These are phyloP conservation scores for Ceratocystis albifundus DNA, from an alignment of 2,329 filamentous ascomycete species.

Conservation along the genomic window DNA sequence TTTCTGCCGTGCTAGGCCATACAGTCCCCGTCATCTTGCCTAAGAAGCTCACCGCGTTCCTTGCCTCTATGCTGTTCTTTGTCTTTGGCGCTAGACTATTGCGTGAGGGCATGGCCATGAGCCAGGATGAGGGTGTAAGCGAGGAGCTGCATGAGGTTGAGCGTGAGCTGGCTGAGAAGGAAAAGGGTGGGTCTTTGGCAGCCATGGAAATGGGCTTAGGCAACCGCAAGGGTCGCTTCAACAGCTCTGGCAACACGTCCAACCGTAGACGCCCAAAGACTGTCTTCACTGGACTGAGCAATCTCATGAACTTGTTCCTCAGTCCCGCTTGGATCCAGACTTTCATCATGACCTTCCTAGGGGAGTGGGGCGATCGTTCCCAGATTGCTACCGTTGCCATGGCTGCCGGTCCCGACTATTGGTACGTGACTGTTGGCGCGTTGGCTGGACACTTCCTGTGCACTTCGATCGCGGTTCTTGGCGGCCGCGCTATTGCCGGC, in stretches of 20 bases:
- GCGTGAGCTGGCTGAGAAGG: slow-evolving; percentile 84
- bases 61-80: slow-evolving; percentile 75
- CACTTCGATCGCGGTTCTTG: slow-evolving; percentile 82
- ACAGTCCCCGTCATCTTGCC: slow-evolving; percentile 82
- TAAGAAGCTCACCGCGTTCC: slow-evolving; percentile 78
- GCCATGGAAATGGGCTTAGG: slow-evolving; percentile 65
- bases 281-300: slow-evolving; percentile 56
- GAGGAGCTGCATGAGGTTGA: slow-evolving; percentile 98
- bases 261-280: slow-evolving; percentile 37
- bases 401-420: slow-evolving; percentile 96
- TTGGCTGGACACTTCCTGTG: slow-evolving; percentile 78
- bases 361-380: slow-evolving; percentile 94
- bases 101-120: slow-evolving; percentile 79
- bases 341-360: slow-evolving; percentile 96
- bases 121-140: slow-evolving; percentile 77
- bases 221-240: slow-evolving; percentile 63
- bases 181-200: slow-evolving; percentile 61
- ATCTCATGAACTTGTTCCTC: slow-evolving; percentile 75
- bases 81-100: slow-evolving; percentile 78
- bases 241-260: slow-evolving; percentile 57
- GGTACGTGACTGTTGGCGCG: slow-evolving; percentile 92
- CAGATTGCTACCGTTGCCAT: slow-evolving; percentile 98
- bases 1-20: slow-evolving; percentile 86
- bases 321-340: slow-evolving; percentile 98
- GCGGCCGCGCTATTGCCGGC: slow-evolving; percentile 83